Evolutionary conservation across 2,329 filamentous ascomycete genomes (phyloP), one percentile per base, ranked within the genome.

Genomic region (Exophiala calicioides): DNA sequence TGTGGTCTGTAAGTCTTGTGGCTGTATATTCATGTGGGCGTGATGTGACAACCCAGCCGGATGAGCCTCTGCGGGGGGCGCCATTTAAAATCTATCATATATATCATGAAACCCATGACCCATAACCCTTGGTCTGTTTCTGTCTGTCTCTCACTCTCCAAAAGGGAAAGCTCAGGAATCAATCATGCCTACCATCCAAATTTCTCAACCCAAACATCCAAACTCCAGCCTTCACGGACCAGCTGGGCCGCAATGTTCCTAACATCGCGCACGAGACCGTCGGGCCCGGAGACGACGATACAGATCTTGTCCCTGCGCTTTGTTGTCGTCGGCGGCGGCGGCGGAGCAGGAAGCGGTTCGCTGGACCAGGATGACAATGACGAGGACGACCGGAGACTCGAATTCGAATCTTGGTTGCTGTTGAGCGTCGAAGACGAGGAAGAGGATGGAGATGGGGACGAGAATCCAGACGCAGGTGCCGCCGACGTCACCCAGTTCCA

Each of bases 111-210:
- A n/a, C n/a, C n/a, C n/a, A n/a, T n/a, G n/a, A n/a, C n/a, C n/a
- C n/a, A n/a, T n/a, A n/a, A n/a, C n/a, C n/a, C n/a, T n/a, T n/a
- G n/a, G n/a, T n/a, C n/a, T n/a, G n/a, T n/a, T n/a, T n/a, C n/a
- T n/a, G n/a, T n/a, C n/a, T n/a, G n/a, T n/a, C n/a, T n/a, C n/a
- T n/a, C n/a, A n/a, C n/a, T n/a, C n/a, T n/a, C n/a, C n/a, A n/a
- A n/a, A n/a, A n/a, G n/a, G n/a, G n/a, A n/a, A n/a, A n/a, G n/a
- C n/a, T n/a, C n/a, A n/a, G n/a, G n/a, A n/a, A n/a, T n/a, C n/a
- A n/a, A n/a, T n/a, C n/a, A n/a, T n/a, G n/a, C 29, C 47, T 58
- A 85, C 82, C 82, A 85, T 1, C 81, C 81, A 70, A 84, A 85
- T 59, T 85, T 85, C 76, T 85, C 82, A 19, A 84, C 76, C 20